phyloP scores from a whole-genome alignment of 352 stramenopile genomes.

The Hyphochytrium catenoides region DNA sequence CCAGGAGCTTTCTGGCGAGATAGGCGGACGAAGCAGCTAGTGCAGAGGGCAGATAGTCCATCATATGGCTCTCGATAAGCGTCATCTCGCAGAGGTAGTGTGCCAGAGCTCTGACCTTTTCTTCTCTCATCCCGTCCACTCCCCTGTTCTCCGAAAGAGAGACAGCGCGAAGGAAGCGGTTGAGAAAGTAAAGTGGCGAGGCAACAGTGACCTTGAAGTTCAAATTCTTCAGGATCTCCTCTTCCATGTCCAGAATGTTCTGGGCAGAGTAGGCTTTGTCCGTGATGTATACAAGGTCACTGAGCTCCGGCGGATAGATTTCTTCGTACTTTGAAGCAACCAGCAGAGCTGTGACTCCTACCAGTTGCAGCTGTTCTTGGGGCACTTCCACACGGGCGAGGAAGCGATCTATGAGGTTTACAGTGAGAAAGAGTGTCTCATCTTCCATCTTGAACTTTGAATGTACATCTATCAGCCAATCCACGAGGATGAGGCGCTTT shows the following conservation, averaged over 20 bases:
- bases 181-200: too few relatives aligned
- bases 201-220: too few relatives aligned
- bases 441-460: constrained; percentile 89
- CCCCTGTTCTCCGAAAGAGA: too few relatives aligned
- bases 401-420: constrained; percentile 97
- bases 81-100: too few relatives aligned
- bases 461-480: constrained; percentile 83
- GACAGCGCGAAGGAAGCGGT: too few relatives aligned
- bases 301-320: constrained; percentile 90
- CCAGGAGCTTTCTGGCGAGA: too few relatives aligned
- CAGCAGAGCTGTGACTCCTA: constrained; percentile 84
- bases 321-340: constrained; percentile 98
- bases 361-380: constrained; percentile 85
- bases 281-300: constrained; percentile 94
- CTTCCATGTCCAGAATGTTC: constrained; percentile 28
- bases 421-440: constrained; percentile 90
- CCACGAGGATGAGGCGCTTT: constrained; percentile 39
- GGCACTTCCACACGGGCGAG: constrained; percentile 62
- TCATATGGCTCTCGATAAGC: too few relatives aligned
- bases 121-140: too few relatives aligned
- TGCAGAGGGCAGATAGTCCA: too few relatives aligned
- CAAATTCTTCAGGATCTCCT: too few relatives aligned
- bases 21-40: too few relatives aligned
- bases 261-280: constrained; percentile 78
- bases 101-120: too few relatives aligned